These are phyloP conservation scores for Paraphaeosphaeria sporulosa DNA, from an alignment of 2,329 filamentous ascomycete genomes.

Conservation along the genomic window DNA sequence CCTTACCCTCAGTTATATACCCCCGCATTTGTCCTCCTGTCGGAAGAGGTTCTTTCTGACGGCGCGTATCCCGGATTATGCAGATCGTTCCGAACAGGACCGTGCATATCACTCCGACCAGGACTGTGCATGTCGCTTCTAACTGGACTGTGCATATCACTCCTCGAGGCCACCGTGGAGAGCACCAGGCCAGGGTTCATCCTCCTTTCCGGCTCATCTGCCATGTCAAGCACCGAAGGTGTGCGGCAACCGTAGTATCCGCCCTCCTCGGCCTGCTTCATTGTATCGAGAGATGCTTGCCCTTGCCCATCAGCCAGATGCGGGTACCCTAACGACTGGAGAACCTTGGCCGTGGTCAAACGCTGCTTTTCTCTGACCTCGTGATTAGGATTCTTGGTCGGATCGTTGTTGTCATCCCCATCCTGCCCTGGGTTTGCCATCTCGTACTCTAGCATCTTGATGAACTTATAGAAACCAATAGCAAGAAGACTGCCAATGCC, in stretches of 20 bases:
- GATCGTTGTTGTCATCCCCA: conserved; percentile 35
- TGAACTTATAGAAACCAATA: conserved; percentile 58
- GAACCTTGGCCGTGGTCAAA: conserved; percentile 1
- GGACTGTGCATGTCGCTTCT: conserved; percentile 5
- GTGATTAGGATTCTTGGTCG: conserved; percentile 17
- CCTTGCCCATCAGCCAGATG: background rate
- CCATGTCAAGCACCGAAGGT: background rate
- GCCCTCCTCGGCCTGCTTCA: conserved; percentile 4
- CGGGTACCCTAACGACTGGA: conserved; percentile 4
- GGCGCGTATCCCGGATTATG: background rate
- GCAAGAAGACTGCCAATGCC: conserved; percentile 54
- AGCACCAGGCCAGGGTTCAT: background rate
- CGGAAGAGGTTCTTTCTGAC: background rate
- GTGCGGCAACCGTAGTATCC: background rate
- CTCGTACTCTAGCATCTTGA: conserved; percentile 53
- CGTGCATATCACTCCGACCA: background rate
- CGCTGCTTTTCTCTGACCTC: conserved; percentile 25
- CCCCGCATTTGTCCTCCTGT: background rate
- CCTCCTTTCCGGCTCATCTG: background rate
- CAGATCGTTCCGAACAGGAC: no score
- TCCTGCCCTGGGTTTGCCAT: conserved; percentile 48
- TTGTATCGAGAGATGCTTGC: conserved; percentile 1
- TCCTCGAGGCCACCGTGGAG: conserved; percentile 3
- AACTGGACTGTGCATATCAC: conserved; percentile 5
- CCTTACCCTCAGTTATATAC: background rate